Conservation (phyloP, 1,284 basidiomycete genomes). For the Leccinum pachyderme region DNA sequence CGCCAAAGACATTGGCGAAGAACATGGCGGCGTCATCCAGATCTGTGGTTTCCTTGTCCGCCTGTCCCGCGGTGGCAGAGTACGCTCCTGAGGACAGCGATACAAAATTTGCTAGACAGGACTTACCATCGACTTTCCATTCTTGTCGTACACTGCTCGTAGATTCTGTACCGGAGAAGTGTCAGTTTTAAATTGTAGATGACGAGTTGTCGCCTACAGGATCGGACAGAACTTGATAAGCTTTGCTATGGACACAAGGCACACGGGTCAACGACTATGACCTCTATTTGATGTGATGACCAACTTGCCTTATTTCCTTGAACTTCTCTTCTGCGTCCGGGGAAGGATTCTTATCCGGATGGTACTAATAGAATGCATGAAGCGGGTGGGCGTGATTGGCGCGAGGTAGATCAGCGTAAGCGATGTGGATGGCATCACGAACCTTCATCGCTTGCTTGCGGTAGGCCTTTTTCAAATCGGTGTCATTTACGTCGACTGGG, state of each 20-base stretch:
- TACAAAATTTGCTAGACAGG: conserved; percentile 6
- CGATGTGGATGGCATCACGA: conserved; percentile 19
- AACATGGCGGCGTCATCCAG: conserved; percentile 89
- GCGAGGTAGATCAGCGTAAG: background rate
- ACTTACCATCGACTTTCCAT: conserved; percentile 83
- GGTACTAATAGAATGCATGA: conserved; percentile 56
- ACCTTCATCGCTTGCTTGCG: conserved; percentile 95
- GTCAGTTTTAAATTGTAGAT: conserved; percentile 15
- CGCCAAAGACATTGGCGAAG: conserved; percentile 91
- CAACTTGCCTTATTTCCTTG: conserved; percentile 82
- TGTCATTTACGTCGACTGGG: conserved; percentile 55
- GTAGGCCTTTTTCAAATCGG: conserved; percentile 92
- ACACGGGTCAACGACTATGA: conserved; percentile 25
- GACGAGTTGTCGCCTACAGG: conserved; percentile 49
- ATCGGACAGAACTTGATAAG: conserved; percentile 87
- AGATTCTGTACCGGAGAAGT: conserved; percentile 58
- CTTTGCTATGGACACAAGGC: conserved; percentile 60
- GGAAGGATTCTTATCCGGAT: conserved; percentile 91
- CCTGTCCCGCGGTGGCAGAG: conserved; percentile 35
- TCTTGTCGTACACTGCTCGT: conserved; percentile 91
- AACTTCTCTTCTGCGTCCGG: conserved; percentile 89
- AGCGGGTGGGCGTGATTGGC: background rate
- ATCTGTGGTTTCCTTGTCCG: conserved; percentile 68
- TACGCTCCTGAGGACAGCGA: conserved; percentile 3
- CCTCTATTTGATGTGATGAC: conserved; percentile 11